These are phyloP conservation scores for Lycium ferocissimum DNA, from an alignment of 257 asterid species.

Conservation along the genomic window DNA sequence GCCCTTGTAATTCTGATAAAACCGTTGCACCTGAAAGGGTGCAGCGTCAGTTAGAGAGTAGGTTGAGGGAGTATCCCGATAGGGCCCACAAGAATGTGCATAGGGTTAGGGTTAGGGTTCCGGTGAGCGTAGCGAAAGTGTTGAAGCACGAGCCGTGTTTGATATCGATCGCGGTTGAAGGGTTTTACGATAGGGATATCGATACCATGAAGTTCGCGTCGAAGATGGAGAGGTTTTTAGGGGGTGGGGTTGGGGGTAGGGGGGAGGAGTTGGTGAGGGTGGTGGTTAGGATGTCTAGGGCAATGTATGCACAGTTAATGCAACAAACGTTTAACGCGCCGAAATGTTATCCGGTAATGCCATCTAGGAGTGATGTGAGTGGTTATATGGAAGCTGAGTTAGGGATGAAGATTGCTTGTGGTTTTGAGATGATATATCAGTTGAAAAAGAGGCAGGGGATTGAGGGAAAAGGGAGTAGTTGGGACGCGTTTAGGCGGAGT, in stretches of 20 bases:
- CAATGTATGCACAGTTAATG: constrained; percentile 92
- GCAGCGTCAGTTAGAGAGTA: constrained; percentile 67
- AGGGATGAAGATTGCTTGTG: constrained; percentile 92
- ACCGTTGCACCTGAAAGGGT: constrained; percentile 59
- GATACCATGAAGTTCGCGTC: constrained; percentile 88
- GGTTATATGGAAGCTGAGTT: constrained; percentile 81
- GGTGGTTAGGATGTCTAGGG: constrained; percentile 81
- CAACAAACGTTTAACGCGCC: constrained; percentile 92
- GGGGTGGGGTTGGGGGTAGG: constrained; percentile 57
- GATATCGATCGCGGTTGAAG: constrained; percentile 79
- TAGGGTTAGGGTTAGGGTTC: constrained; percentile 64
- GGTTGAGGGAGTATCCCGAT: constrained; percentile 69
- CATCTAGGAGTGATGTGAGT: constrained; percentile 61
- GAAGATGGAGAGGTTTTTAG: constrained; percentile 75
- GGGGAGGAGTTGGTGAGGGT: constrained; percentile 76
- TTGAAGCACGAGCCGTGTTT: constrained; percentile 74
- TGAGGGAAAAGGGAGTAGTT: constrained; percentile 91
- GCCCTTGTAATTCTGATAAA: neutral
- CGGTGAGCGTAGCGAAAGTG: constrained; percentile 79
- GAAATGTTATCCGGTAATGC: constrained; percentile 70
- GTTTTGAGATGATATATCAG: constrained; percentile 95
- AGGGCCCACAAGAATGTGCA: constrained; percentile 74
- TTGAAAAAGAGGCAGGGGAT: constrained; percentile 70
- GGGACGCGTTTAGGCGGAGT: constrained; percentile 80
- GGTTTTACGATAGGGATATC: constrained; percentile 86